phyloP scores from a whole-genome alignment of 352 stramenopile genomes.

The Globisporangium paddicum region DNA sequence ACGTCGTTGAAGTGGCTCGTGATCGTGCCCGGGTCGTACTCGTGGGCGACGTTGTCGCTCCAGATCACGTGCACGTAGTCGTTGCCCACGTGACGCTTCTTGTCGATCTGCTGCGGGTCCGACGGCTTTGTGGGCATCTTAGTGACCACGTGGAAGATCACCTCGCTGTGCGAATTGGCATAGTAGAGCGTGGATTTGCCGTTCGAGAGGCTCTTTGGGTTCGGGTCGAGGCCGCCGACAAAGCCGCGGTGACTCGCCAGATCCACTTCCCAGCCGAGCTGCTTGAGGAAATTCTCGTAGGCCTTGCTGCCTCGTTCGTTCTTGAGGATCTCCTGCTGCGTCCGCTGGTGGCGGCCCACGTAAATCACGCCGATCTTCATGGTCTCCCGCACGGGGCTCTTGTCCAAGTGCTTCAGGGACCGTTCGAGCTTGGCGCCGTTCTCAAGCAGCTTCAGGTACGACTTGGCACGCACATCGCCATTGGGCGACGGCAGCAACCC shows the following conservation, averaged over 20 bases:
- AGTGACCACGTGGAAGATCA: conserved; percentile 87
- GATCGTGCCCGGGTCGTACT: conserved; percentile 82
- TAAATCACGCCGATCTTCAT: conserved; percentile 90
- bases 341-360: conserved; percentile 65
- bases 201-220: conserved; percentile 80
- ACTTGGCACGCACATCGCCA: conserved; percentile 48
- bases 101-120: conserved; percentile 85
- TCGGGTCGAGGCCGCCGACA: conserved; percentile 67
- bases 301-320: conserved; percentile 62
- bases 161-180: conserved; percentile 74
- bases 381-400: conserved; percentile 82
- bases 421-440: conserved; percentile 73
- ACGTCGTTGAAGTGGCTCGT: conserved; percentile 89
- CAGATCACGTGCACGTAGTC: conserved; percentile 87
- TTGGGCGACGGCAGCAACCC: conserved; percentile 60
- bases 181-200: conserved; percentile 72
- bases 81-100: conserved; percentile 87
- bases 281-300: conserved; percentile 69
- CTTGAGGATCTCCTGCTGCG: conserved; percentile 75
- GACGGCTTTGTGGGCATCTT: conserved; percentile 82
- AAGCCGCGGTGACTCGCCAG: conserved; percentile 70
- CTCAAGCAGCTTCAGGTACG: conserved; percentile 61
- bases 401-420: conserved; percentile 80
- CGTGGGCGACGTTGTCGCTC: conserved; percentile 74
- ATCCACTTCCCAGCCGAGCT: conserved; percentile 78